phyloP scores from a whole-genome alignment of 2,329 filamentous ascomycete species.

The Penicillium sp. region DNA sequence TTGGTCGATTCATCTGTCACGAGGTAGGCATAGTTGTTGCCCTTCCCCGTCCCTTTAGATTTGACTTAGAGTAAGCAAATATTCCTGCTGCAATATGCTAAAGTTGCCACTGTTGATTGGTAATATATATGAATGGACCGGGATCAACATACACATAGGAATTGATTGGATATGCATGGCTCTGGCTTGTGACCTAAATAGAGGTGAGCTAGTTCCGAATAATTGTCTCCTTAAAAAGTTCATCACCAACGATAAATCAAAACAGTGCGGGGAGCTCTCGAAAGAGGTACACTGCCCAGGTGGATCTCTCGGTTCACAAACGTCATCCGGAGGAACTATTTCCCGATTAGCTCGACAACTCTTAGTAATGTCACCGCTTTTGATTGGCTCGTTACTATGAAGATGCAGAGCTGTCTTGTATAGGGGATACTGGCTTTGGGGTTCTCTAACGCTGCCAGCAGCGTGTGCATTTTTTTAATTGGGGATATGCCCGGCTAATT shows the following conservation, averaged over 20 bases:
- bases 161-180: slow-evolving; percentile 54
- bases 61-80: slow-evolving; percentile 1
- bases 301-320: slow-evolving; percentile 13
- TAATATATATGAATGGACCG: background rate
- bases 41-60: slow-evolving; percentile 36
- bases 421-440: background rate
- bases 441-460: slow-evolving; percentile 20
- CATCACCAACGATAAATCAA: slow-evolving; percentile 24
- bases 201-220: slow-evolving; percentile 10
- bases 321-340: slow-evolving; percentile 19
- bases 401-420: background rate
- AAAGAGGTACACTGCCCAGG: background rate
- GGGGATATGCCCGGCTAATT: slow-evolving; percentile 10
- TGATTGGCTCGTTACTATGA: slow-evolving; percentile 5
- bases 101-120: background rate
- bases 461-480: slow-evolving; percentile 8
- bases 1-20: slow-evolving; percentile 51
- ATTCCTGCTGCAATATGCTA: background rate
- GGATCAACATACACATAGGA: slow-evolving; percentile 50
- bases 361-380: slow-evolving; percentile 11
- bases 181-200: slow-evolving; percentile 21
- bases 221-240: slow-evolving; percentile 28
- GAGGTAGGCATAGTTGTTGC: slow-evolving; percentile 54
- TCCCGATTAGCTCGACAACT: background rate
- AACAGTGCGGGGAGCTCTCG: slow-evolving; percentile 17